Conservation (phyloP, 2,329 filamentous ascomycete genomes). For the Penicillium sp. region DNA sequence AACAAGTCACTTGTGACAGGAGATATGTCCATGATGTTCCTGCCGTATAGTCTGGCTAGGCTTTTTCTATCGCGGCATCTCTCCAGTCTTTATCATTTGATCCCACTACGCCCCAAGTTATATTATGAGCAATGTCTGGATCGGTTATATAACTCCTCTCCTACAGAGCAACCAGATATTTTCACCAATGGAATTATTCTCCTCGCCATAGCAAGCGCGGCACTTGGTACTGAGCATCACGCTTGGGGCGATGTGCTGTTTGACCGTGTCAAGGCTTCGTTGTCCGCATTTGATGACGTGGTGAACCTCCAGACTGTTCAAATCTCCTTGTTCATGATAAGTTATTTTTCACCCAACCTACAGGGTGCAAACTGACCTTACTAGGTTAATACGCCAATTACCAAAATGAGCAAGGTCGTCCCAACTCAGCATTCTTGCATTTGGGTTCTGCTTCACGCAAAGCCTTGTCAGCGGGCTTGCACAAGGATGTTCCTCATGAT, state of each 20-base stretch:
- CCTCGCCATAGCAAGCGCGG: conserved; percentile 39
- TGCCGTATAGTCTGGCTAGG: conserved; percentile 42
- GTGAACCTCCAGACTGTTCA: conserved; percentile 49
- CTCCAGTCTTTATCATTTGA: conserved; percentile 42
- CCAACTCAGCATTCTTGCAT: conserved; percentile 46
- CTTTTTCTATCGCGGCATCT: conserved; percentile 43
- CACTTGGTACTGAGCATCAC: conserved; percentile 42
- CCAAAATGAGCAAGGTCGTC: conserved; percentile 46
- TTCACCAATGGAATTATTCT: conserved; percentile 41
- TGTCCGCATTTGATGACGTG: conserved; percentile 42
- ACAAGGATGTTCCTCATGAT: conserved; percentile 42
- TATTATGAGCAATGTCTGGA: conserved; percentile 39
- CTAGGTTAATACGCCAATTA: conserved; percentile 40
- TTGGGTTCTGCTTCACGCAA: conserved; percentile 45
- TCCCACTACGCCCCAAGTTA: conserved; percentile 39
- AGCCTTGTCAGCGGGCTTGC: conserved; percentile 46
- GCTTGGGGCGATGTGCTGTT: conserved; percentile 45
- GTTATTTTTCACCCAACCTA: conserved; percentile 17
- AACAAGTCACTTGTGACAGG: conserved; percentile 23
- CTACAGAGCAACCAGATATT: conserved; percentile 34
- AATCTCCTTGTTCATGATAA: conserved; percentile 48
- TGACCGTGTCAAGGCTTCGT: conserved; percentile 44
- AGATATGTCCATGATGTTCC: conserved; percentile 36
- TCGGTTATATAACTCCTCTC: conserved; percentile 35
- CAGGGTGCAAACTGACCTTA: conserved; percentile 8